Evolutionary conservation across 495 filamentous ascomycete species (phyloP).

Genomic region (Emericellopsis terricola): DNA sequence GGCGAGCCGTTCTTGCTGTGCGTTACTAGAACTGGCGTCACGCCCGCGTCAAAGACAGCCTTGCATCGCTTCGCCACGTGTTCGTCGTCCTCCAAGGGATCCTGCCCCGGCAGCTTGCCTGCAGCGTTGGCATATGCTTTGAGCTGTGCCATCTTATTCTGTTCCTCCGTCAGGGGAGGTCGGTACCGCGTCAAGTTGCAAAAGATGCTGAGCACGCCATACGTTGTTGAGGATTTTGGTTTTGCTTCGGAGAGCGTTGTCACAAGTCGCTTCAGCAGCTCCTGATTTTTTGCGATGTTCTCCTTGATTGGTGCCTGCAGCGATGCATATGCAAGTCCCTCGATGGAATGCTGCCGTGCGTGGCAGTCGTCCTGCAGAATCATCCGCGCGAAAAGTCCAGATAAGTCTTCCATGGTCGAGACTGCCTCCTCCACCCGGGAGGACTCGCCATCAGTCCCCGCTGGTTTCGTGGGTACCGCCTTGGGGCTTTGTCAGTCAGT

Average conservation of each 20-base stretch:
- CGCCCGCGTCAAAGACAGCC: conserved; percentile 52
- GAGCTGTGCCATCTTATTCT: conserved; percentile 75
- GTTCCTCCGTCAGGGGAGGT: conserved; percentile 68
- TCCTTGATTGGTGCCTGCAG: conserved; percentile 72
- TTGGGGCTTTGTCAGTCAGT: conserved; percentile 33
- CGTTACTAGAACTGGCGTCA: conserved; percentile 54
- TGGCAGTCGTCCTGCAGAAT: conserved; percentile 43
- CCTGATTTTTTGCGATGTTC: conserved; percentile 43
- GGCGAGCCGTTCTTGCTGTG: conserved; percentile 48
- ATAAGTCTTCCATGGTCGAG: conserved; percentile 50
- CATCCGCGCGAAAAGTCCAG: conserved; percentile 60
- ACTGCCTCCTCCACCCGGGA: conserved; percentile 25
- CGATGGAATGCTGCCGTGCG: conserved; percentile 48
- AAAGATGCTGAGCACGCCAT: conserved; percentile 71
- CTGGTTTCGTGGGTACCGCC: conserved; percentile 23
- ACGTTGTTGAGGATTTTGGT: conserved; percentile 51
- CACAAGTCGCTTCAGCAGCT: conserved; percentile 49
- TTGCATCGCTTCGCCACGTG: conserved; percentile 63
- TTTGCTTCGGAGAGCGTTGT: conserved; percentile 39
- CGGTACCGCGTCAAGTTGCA: conserved; percentile 67
- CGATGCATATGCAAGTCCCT: conserved; percentile 85
- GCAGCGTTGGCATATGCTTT: conserved; percentile 84
- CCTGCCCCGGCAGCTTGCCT: conserved; percentile 36
- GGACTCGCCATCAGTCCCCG: conserved; percentile 23
- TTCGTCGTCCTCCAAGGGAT: conserved; percentile 53